Base-by-base conservation (phyloP, 1,284 basidiomycete genomes). In the Cerrena zonata region DNA sequence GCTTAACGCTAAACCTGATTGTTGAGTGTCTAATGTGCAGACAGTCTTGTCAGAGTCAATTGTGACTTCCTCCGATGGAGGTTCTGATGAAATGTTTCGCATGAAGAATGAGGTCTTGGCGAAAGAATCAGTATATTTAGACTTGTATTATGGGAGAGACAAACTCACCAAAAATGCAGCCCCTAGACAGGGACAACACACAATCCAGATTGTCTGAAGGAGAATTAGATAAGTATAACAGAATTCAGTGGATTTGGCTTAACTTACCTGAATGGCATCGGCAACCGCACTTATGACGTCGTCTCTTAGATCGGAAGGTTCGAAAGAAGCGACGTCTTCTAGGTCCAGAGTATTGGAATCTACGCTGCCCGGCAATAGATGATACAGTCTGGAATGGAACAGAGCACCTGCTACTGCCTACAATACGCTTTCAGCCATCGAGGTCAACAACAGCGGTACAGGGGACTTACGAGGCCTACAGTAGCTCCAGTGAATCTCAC, bases 401-500 rank as follows among this genome's bases (percentile, higher is more conserved):
- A 87, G 72, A 46, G 86, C 79, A n/a, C 87, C 85, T 51, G 87
- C 80, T 37, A 86, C 72, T 43, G 88, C 78, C 87, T 90, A 60
- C 21, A 55, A 49, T 34, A 18, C 30, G 45, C 23, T 45, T 18
- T 36, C n/a, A 26, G 5, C 39, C 23, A 23, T 39, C 37, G 27
- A 27, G 34, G 37, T 23, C 4, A 13, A 42, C 27, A 37, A 30
- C n/a, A 49, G n/a, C 23, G 36, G 11, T 3, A 53, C 34, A 27
- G 25, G 21, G 5, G 19, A 66, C 82, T 60, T 65, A 87, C 88
- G 68, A 91, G 65, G 53, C 89, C 88, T 45, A 85, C 73, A 3
- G 87, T 89, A 26, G 88, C 84, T 13, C 88, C 88, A 36, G 87
- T 90, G 67, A 90, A 91, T 40, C 88, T 76, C 43, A 89, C 85